phyloP scores from a whole-genome alignment of 805 yeast species.

The Saccharomycopsis fodiens region DNA sequence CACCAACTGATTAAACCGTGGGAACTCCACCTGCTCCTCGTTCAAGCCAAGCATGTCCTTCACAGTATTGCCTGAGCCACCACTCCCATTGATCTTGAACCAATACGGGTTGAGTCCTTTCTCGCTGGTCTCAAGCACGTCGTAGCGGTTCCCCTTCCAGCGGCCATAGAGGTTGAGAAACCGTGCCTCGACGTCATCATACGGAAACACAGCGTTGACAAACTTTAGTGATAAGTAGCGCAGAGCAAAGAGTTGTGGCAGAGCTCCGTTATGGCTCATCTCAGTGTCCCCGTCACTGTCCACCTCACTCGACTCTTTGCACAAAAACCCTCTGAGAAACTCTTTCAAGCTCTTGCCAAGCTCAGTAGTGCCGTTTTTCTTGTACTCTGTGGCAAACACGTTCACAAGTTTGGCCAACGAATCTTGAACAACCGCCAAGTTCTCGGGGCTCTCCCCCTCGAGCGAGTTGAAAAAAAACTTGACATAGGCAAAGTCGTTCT shows the following conservation, averaged over 20 bases:
- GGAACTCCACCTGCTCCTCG: conserved; percentile 37
- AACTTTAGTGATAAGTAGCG: conserved; percentile 61
- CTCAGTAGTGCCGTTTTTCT: not conserved
- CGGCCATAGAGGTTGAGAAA: conserved; percentile 61
- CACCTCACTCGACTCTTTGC: conserved; percentile 4
- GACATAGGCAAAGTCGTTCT: conserved; percentile 43
- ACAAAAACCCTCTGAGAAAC: conserved; percentile 10
- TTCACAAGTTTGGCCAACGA: conserved; percentile 53
- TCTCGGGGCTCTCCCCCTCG: conserved; percentile 52
- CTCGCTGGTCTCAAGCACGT: conserved; percentile 69
- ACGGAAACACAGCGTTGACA: conserved; percentile 55
- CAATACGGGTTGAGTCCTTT: conserved; percentile 81
- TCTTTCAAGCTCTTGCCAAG: conserved; percentile 8
- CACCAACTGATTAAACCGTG: conserved; percentile 41
- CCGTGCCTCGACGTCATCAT: conserved; percentile 61
- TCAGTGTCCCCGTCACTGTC: conserved; percentile 9
- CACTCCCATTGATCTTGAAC: conserved; percentile 49
- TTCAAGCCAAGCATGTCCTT: conserved; percentile 36
- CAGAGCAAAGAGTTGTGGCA: conserved; percentile 37
- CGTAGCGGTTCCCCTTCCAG: conserved; percentile 49
- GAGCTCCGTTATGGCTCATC: conserved; percentile 19
- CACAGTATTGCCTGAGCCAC: conserved; percentile 36
- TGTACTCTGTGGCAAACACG: conserved; percentile 31
- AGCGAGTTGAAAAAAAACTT: conserved; percentile 67
- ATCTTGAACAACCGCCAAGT: conserved; percentile 64